Conservation (phyloP, 2,329 filamentous ascomycete genomes). For the Septoria linicola region DNA sequence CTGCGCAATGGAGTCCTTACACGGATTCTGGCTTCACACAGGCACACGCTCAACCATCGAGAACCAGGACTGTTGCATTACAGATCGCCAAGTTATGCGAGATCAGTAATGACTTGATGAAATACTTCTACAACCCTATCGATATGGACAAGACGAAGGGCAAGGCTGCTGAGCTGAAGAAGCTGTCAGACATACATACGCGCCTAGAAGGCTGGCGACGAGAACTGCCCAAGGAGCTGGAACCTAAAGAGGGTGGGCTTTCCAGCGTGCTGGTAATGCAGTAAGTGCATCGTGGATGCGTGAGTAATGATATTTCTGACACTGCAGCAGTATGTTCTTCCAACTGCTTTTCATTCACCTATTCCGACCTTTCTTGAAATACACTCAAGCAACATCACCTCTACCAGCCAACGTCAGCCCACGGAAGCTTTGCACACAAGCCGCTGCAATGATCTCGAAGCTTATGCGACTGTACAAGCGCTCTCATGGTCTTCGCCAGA, state of each 20-base stretch:
- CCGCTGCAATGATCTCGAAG: constrained; percentile 86
- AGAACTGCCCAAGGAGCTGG: constrained; percentile 78
- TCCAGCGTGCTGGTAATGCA: constrained; percentile 82
- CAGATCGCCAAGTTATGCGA: constrained; percentile 84
- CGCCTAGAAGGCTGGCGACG: constrained; percentile 86
- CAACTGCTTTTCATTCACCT: constrained; percentile 93
- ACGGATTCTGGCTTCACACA: constrained; percentile 78
- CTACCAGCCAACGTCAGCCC: constrained; percentile 85
- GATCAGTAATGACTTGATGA: constrained; percentile 86
- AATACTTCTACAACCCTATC: constrained; percentile 85
- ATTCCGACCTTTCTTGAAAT: constrained; percentile 92
- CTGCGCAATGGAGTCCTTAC: constrained; percentile 82
- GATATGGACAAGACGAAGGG: constrained; percentile 62
- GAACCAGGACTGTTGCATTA: constrained; percentile 77
- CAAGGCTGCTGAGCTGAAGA: constrained; percentile 84
- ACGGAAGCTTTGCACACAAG: constrained; percentile 84
- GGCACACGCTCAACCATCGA: constrained; percentile 71
- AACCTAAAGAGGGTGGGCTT: constrained; percentile 83
- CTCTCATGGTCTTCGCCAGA: constrained; percentile 84
- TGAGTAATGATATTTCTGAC: neutral
- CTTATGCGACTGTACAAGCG: constrained; percentile 93
- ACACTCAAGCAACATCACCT: constrained; percentile 75
- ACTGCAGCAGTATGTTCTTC: constrained; percentile 81
- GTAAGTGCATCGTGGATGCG: constrained; percentile 58
- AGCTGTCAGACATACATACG: constrained; percentile 85